Conservation (phyloP, 495 filamentous ascomycete species). For the Talaromyces nanjingensis region DNA sequence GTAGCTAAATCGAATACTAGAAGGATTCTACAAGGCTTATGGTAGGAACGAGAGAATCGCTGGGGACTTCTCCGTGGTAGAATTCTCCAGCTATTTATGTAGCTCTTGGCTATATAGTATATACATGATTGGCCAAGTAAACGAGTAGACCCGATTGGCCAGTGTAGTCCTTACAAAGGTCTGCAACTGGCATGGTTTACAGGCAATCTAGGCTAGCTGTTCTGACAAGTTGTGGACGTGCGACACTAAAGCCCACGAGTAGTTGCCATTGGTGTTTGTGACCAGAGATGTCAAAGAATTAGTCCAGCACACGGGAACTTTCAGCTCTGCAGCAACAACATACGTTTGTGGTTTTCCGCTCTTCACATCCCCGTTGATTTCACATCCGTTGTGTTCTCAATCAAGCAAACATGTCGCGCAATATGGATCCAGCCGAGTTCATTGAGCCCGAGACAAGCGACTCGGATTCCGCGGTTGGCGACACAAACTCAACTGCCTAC, state of each 20-base stretch:
- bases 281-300: neutral
- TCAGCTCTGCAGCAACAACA: neutral
- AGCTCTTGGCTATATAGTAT: neutral
- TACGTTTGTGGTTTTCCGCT: neutral
- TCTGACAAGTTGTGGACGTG: neutral
- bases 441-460: constrained; percentile 1
- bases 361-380: neutral
- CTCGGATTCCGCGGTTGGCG: neutral
- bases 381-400: neutral
- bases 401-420: neutral
- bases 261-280: neutral
- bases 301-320: neutral
- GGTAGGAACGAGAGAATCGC: neutral
- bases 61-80: neutral
- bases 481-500: constrained; percentile 1
- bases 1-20: neutral
- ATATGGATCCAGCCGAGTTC: neutral
- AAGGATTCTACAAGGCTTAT: neutral
- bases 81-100: neutral
- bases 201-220: neutral
- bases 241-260: neutral
- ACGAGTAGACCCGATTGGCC: neutral
- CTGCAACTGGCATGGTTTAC: neutral
- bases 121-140: neutral
- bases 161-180: neutral